Base-by-base conservation (phyloP, 306 rosid genomes). In the Crotalaria pallida region DNA sequence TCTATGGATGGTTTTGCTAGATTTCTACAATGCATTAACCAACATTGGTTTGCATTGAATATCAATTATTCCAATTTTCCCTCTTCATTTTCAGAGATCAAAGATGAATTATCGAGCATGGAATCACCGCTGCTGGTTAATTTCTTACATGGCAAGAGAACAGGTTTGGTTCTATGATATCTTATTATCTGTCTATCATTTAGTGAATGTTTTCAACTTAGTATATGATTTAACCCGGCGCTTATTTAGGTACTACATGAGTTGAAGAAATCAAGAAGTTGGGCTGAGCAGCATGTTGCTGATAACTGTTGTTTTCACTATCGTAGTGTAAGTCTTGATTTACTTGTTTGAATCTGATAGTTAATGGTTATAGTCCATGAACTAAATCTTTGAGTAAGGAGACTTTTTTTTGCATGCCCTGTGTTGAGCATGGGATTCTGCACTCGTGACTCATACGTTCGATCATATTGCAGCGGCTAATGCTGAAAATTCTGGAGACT, bases 41-140 rank as follows among this genome's bases (percentile, higher is more conserved):
- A n/a, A 2, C 57, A 24, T 67, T 10, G 13, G 58, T 57, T 77
- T 61, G 48, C 50, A 55, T 73, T 66, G 27, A 16, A 47, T 58
- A 47, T 64, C 62, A 34, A 75, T 53, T 53, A 12, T 74, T 52
- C 72, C 40, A 7, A 57, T 58, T 33, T 13, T 67, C 56, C 73
- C 74, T 38, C 66, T 71, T 68, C 61, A 61, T 74, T 72, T 77
- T 44, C 84, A 94, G 98, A 84, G 86, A 71, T 88, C 85, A 56
- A 94, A 90, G 84, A 94, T 90, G 97, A 94, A 94, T 77, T 88
- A 90, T 69, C 95, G 96, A 71, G 98, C 97, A 74, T 94, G 97
- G 97, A 90, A 84, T 75, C 91, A 94, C 66, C 84, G 97, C 4
- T 75, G 90, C 88, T 88, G 96, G 97, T 80, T 94, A 77, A 86